A percentile compares a stretch with the other conserved stretches of the same genome.
These are phyloP conservation scores for Ophiostoma ulmi DNA, from an alignment of 2,329 filamentous ascomycete species.

Conservation along the genomic window DNA sequence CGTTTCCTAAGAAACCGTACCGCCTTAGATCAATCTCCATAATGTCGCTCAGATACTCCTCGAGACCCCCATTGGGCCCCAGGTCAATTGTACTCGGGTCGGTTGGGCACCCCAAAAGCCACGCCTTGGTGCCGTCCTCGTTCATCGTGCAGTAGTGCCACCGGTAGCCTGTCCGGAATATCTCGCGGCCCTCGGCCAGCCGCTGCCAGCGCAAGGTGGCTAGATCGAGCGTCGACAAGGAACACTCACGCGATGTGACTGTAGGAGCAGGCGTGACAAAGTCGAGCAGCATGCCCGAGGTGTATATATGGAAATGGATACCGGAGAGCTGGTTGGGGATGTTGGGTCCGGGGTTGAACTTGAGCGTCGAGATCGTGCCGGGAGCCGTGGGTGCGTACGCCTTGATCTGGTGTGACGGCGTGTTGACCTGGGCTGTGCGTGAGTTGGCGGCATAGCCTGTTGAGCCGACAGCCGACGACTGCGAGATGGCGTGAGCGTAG, in stretches of 20 bases:
- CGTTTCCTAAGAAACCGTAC: conserved; percentile 85
- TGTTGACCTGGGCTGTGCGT: conserved; percentile 60
- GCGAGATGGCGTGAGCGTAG: conserved; percentile 35
- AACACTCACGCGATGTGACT: conserved; percentile 81
- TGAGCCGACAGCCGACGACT: conserved; percentile 46
- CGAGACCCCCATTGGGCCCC: conserved; percentile 61
- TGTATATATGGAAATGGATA: conserved; percentile 92
- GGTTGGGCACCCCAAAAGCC: conserved; percentile 87
- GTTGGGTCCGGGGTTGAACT: conserved; percentile 81
- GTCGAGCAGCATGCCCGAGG: conserved; percentile 85
- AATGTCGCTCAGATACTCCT: conserved; percentile 91
- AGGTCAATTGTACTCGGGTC: conserved; percentile 62
- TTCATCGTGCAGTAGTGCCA: conserved; percentile 99
- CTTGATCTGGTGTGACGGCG: conserved; percentile 61
- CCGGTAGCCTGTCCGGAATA: conserved; percentile 85
- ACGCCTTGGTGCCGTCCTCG: conserved; percentile 90
- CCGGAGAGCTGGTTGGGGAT: conserved; percentile 85
- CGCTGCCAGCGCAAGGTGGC: conserved; percentile 89
- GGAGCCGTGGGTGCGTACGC: conserved; percentile 79
- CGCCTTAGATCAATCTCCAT: conserved; percentile 88
- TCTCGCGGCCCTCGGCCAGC: conserved; percentile 85
- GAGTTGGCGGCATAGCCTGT: conserved; percentile 65
- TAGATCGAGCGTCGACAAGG: conserved; percentile 81
- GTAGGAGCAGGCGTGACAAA: conserved; percentile 90
- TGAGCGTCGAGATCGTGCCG: conserved; percentile 81